Conservation (phyloP, 2,329 filamentous ascomycete species). For the Huntiella omanensis region DNA sequence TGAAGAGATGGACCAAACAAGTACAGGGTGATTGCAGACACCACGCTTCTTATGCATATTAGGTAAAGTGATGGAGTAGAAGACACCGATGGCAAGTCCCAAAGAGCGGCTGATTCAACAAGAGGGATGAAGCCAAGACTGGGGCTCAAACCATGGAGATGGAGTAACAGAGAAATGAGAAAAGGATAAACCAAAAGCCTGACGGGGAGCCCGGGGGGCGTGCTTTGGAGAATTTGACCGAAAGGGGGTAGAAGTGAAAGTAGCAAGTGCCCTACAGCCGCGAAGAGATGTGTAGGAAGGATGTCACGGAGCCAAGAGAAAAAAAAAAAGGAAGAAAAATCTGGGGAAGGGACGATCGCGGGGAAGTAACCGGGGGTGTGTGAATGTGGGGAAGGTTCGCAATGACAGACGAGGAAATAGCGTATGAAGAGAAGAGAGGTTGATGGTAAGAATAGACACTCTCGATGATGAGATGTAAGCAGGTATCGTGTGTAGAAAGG, state of each 20-base stretch:
- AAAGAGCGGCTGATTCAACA: constrained; percentile 4
- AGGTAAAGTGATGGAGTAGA: constrained; percentile 6
- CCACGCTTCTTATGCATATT: constrained; percentile 10
- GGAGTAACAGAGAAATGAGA: constrained; percentile 5
- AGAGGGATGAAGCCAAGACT: constrained; percentile 1
- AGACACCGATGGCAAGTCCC: constrained; percentile 35
- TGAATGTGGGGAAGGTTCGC: too few relatives aligned
- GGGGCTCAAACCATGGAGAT: neutral
- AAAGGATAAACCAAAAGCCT: neutral
- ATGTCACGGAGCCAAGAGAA: neutral
- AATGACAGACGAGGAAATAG: too few relatives aligned
- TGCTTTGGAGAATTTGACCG: too few relatives aligned
- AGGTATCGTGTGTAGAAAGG: too few relatives aligned
- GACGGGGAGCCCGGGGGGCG: neutral
- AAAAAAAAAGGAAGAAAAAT: neutral
- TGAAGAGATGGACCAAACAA: neutral
- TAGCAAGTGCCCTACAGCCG: too few relatives aligned
- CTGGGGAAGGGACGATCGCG: constrained; percentile 1
- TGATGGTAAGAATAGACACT: too few relatives aligned
- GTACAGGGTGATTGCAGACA: neutral
- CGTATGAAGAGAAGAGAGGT: too few relatives aligned
- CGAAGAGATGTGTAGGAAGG: too few relatives aligned
- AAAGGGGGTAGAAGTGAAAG: too few relatives aligned
- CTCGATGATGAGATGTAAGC: too few relatives aligned
- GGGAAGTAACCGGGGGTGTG: neutral